Evolutionary conservation across 2,329 filamentous ascomycete genomes (phyloP), one percentile per base, ranked within the genome.

Genomic region (Aspergillus sp.): DNA sequence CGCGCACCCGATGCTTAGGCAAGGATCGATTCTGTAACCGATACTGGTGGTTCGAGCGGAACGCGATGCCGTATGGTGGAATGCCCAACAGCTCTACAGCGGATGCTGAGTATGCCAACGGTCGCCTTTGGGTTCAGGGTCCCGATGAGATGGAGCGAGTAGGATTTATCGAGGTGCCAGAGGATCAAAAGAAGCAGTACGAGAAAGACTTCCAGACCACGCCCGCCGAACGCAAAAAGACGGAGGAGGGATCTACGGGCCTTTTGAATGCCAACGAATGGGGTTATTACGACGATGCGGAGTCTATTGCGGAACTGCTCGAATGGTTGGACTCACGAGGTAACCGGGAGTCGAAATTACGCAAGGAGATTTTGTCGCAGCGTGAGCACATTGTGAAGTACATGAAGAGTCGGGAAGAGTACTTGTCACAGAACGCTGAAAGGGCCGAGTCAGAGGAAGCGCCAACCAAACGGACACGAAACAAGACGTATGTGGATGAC

Each of bases 11-110:
- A 50, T 83, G 91, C 12, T 76, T 98, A 27, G 93, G 93, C 47
- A 91, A 93, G 64, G 93, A 98, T 68, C 83, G 93, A 36, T 98
- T 95, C 74, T 95, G 91, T 83, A 97, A 98, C 67, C 82, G 91
- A 42, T 98, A 97, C 68, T 97, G 94, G 74, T 98, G 93, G 91
- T 96, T 97, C 65, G 93, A 98, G 69, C 85, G 91, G 50, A 98
- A 97, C 60, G 93, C 90, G 26, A 97, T 97, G 90, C 93, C 93
- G 0, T 95, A 91, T 59, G 89, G 79, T 29, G 93, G 93, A 5
- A 76, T 96, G 43, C 90, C 90, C 0, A 81, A 79, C 51, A 95
- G 89, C 65, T 96, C 90, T 11, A 97, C 91, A 1, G 86, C 89
- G 1, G 76, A 83, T 37, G 90, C 91, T 19, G 84, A 81, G 7